Evolutionary conservation across 176 grass and related monocot species (phyloP), one percentile per base, ranked within the genome.

Genomic region (Oryza officinalis): DNA sequence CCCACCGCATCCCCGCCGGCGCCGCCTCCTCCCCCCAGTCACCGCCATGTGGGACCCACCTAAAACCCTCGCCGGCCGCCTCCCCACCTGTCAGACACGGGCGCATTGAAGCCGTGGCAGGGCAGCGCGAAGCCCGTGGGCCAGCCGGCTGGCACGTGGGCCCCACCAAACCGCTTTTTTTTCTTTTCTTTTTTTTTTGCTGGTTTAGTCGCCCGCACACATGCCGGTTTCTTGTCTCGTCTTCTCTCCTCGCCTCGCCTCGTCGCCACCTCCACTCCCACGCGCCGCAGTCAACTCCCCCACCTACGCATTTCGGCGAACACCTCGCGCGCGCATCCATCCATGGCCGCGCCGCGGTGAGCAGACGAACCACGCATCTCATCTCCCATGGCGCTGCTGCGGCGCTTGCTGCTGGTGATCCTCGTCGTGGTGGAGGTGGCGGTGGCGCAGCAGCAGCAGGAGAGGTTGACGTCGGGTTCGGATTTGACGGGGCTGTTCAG

Each of bases 401-500:
- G 70, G 33, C 33, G 33, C 37, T 12, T 74, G 37, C 17, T 83
- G 27, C 44, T 41, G 32, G 44, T 13, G 44, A 46, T 47, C 45
- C 13, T 20, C 17, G 69, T 46, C 6, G 33, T 28, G 76, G 64
- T 74, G 11, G 65, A 50, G 76, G 64, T 74, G 11, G 72, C 63
- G 30, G 31, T 76, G 20, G 90, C 83, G 72, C 65, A 86, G 66
- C 44, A 64, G 33, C 33, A 35, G 73, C 65, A 74, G 71, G 59
- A 14, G 69, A 80, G 69, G 67, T 69, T 91, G 46, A 44, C 84
- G 57, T 92, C 85, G 81, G 32, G 6, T 26, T 23, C 40, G 49
- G 96, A 98, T 84, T 71, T 69, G 10, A 75, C 70, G 49, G 96
- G 37, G 23, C 84, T 99, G 1, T 83, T 87, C 89, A 90, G 80